Evolutionary conservation across 306 rosid species (phyloP).

Genomic region (Glycyrrhiza uralensis): DNA sequence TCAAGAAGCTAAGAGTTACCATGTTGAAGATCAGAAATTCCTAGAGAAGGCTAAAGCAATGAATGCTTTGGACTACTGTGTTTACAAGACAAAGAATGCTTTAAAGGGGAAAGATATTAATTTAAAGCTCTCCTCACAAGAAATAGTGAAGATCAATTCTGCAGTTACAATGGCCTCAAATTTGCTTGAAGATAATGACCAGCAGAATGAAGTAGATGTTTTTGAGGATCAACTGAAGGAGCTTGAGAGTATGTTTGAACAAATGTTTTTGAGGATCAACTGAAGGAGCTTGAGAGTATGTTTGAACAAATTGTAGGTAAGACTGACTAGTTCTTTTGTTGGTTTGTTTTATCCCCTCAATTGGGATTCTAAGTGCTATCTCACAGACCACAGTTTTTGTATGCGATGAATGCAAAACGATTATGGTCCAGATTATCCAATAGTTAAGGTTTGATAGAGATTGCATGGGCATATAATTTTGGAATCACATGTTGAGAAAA

Average conservation of each 20-base stretch:
- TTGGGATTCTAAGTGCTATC: not conserved
- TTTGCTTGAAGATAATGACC: slow-evolving; percentile 19
- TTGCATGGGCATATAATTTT: too few relatives aligned
- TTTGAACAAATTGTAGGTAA: not conserved
- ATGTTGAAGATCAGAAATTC: slow-evolving; percentile 37
- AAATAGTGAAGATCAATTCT: slow-evolving; percentile 33
- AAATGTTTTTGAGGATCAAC: not conserved
- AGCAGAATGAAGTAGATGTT: not conserved
- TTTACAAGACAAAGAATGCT: slow-evolving; percentile 31
- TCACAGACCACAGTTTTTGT: not conserved
- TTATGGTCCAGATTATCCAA: too few relatives aligned
- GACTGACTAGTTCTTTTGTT: not conserved
- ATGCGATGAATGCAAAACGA: not conserved
- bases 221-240: not conserved
- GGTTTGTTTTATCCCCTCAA: not conserved
- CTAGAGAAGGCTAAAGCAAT: slow-evolving; percentile 30
- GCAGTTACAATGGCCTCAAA: slow-evolving; percentile 24
- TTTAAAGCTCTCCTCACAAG: not conserved
- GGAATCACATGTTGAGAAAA: too few relatives aligned
- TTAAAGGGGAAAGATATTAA: slow-evolving; percentile 16
- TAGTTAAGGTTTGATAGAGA: too few relatives aligned
- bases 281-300: not conserved
- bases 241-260: slow-evolving; percentile 5
- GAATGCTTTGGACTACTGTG: slow-evolving; percentile 32
- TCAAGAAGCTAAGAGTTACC: slow-evolving; percentile 36